Evolutionary conservation across 73 alveolate genomes (phyloP).

Genomic region (Paramecium pentaurelia): DNA sequence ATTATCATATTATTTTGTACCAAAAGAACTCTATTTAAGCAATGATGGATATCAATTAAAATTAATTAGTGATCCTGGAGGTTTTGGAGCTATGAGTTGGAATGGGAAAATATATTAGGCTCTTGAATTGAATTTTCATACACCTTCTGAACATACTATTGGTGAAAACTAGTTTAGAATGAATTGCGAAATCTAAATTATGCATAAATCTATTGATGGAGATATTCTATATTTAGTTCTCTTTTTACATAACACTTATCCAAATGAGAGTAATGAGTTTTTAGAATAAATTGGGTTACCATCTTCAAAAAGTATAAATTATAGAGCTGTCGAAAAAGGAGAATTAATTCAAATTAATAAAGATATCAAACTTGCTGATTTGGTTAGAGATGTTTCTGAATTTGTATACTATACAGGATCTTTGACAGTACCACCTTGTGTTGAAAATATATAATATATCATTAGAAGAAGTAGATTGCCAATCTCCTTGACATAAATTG

Average conservation of each 20-base stretch:
- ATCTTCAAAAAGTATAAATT: background rate
- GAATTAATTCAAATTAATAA: background rate
- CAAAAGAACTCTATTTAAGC: background rate
- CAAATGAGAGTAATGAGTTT: background rate
- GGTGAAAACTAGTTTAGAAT: background rate
- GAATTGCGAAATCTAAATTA: slow-evolving; percentile 35
- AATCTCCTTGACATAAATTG: background rate
- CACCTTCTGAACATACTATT: background rate
- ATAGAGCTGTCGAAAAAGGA: slow-evolving; percentile 20
- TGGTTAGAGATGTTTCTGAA: background rate
- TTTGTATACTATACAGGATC: background rate
- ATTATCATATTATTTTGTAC: background rate
- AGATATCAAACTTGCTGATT: background rate
- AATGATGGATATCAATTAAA: slow-evolving; percentile 11
- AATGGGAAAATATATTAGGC: slow-evolving; percentile 4
- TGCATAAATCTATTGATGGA: background rate
- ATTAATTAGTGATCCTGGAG: background rate
- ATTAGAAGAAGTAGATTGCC: slow-evolving; percentile 25
- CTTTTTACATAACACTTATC: slow-evolving; percentile 9
- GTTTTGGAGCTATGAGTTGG: slow-evolving; percentile 25
- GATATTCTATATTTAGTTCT: background rate
- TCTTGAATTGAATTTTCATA: background rate
- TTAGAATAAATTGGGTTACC: slow-evolving; percentile 9
- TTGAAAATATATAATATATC: background rate
- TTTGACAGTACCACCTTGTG: background rate